phyloP scores from a whole-genome alignment of 306 rosid species.

The Trifolium fragiferum region DNA sequence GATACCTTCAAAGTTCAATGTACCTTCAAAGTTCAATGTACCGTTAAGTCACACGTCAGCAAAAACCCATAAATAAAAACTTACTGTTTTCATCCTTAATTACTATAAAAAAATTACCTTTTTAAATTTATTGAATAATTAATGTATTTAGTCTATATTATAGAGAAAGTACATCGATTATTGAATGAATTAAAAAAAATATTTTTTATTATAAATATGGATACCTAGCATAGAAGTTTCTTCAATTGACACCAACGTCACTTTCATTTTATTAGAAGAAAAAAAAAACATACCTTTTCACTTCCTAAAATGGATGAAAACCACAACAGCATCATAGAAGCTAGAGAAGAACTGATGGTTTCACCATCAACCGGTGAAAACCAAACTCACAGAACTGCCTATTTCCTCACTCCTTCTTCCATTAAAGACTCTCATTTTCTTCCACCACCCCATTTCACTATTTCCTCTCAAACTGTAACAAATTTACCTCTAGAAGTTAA shows the following conservation, averaged over 20 bases:
- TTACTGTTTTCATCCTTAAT: too few species aligned
- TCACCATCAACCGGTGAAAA: slow-evolving; percentile 35
- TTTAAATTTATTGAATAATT: too few species aligned
- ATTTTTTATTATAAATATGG: too few species aligned
- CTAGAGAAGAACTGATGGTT: background rate
- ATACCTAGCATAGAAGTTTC: background rate
- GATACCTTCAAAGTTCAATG: too few species aligned
- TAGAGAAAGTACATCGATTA: too few species aligned
- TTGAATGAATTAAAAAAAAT: too few species aligned
- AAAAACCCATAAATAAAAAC: too few species aligned
- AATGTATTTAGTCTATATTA: too few species aligned
- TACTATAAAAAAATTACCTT: too few species aligned
- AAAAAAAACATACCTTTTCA: too few species aligned
- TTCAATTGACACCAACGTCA: background rate
- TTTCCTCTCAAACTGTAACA: background rate
- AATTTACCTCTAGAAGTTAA: background rate
- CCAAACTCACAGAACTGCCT: slow-evolving; percentile 32
- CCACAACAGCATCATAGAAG: background rate
- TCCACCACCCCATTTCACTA: background rate
- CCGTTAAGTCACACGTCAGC: too few species aligned
- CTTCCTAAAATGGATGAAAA: background rate
- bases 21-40: too few species aligned
- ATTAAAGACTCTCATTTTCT: background rate
- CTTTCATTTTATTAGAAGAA: background rate
- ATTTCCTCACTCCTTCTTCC: slow-evolving; percentile 45